Base-by-base conservation (phyloP, 1,284 basidiomycete genomes). In the Polyporus tsugae region DNA sequence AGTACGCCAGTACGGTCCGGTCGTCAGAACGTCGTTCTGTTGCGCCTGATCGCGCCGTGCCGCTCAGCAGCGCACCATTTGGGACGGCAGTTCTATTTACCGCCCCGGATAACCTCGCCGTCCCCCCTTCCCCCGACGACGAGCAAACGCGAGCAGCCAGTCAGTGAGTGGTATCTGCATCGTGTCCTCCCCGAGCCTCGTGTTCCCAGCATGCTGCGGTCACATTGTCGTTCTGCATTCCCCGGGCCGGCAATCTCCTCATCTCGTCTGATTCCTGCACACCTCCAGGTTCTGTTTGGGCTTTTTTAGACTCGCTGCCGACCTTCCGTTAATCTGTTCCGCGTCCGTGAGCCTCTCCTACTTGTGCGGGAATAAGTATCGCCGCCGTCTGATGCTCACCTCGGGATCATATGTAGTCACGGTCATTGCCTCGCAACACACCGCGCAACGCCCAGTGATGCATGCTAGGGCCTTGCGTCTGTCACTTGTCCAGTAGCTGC, bases 171-270 rank as follows among this genome's bases (percentile, higher is more conserved):
- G 25, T 29, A 1, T 9, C 6, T 11, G 41, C 46, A 49, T 49
- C 22, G 46, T 29, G 25, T 10, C 25, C 52, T 49, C 52, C 52
- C 25, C 33, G 17, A 35, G 29, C 52, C 52, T 55, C 52, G 17
- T 55, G 52, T 55, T 33, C 33, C 29, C 52, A 11, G 52, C 52
- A 33, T 35, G 52, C 52, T 55, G 52, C 29, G 52, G 52, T 33
- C 52, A 33, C 52, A 55, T 55, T 55, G 25, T 33, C 52, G 25
- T 15, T 4, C 5, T 15, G 25, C 25, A 29, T 22, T 33, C 29
- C 52, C 33, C 33, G 0, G 52, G 33, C 29, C 52, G 52, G 52
- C 52, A 35, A 55, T 55, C 29, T 55, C 52, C 29, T 19, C 33
- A 53, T 55, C 52, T 13, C 29, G 52, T 17, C 29, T 33, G 29